Base-by-base conservation (phyloP, 2,329 filamentous ascomycete genomes). In the Xylaria multiplex region DNA sequence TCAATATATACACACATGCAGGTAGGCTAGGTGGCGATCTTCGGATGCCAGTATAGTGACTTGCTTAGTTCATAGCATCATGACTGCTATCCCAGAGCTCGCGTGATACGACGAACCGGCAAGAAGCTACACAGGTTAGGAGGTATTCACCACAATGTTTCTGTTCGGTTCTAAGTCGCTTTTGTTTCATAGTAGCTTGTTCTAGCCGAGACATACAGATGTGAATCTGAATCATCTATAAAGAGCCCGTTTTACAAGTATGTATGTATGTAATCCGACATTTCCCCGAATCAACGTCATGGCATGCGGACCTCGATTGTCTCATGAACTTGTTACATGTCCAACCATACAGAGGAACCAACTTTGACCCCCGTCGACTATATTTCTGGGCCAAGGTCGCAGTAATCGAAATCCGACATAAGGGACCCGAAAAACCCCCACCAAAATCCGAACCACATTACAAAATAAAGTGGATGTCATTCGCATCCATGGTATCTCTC, bases 401-500 rank as follows among this genome's bases (percentile, higher is more conserved):
- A 6, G 42, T 52, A 46, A 46, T 6, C 19, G n/a, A 27, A 35
- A 32, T 22, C 22, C 22, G 19, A 8, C 19, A 43, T 27, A 11
- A 19, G n/a, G 27, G 42, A 52, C 19, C n/a, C 9, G 37, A 14
- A 40, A 40, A 40, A 27, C 2, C 2, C 27, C 27, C 5, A 3
- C 27, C 27, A 2, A 14, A 40, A 40, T 40, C 37, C 37, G 37
- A 40, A 40, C 37, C 37, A 40, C 3, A 40, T 40, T 13, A 14
- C 37, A 40, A 40, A 13, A 40, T 40, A 61, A 46, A 27, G 45
- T 50, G 19, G 57, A 62, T 48, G 58, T 22, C 19, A 27, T 65
- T 27, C 13, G 7, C 27, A 61, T 57, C 62, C 52, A 49, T 62
- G 63, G 63, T 65, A 62, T 66, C 64, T 62, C 46, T 37, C 19